Evolutionary conservation across 2,329 filamentous ascomycete species (phyloP).

Genomic region (Aspergillus vadensis): DNA sequence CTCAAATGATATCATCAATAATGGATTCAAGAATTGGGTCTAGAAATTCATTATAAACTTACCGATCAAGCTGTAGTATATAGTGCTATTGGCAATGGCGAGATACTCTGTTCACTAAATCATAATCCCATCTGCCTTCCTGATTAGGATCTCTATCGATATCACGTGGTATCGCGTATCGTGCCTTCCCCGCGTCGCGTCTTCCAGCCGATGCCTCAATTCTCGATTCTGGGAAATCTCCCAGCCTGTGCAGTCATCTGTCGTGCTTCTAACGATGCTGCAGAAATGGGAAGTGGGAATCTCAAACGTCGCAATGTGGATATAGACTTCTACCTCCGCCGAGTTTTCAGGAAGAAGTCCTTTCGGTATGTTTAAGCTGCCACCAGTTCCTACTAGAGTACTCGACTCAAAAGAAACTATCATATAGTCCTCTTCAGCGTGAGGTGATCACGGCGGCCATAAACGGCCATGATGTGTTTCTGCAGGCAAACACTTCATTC

Average conservation of each 20-base stretch:
- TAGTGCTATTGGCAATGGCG: too few relatives aligned
- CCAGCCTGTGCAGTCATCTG: background rate
- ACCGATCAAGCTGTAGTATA: too few relatives aligned
- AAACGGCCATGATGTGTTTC: conserved; percentile 83
- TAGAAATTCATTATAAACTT: too few relatives aligned
- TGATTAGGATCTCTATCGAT: background rate
- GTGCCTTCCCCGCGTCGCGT: conserved; percentile 12
- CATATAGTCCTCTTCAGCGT: conserved; percentile 71
- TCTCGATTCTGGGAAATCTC: background rate
- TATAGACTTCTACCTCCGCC: conserved; percentile 72
- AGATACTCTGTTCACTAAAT: background rate
- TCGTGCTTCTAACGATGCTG: conserved; percentile 24
- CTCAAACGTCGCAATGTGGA: conserved; percentile 50
- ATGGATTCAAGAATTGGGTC: background rate
- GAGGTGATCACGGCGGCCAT: conserved; percentile 84
- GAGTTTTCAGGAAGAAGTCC: conserved; percentile 71
- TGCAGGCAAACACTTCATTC: conserved; percentile 76
- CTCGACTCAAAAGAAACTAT: background rate
- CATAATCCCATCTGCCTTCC: background rate
- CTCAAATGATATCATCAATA: background rate
- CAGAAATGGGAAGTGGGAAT: conserved; percentile 30
- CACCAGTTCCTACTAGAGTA: background rate
- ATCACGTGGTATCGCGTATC: conserved; percentile 33
- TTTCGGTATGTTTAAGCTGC: conserved; percentile 60
- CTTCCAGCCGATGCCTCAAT: conserved; percentile 8